Evolutionary conservation across 768 basidiomycete genomes (phyloP), one percentile per base, ranked within the genome.

Genomic region (Naganishia friedmannii): DNA sequence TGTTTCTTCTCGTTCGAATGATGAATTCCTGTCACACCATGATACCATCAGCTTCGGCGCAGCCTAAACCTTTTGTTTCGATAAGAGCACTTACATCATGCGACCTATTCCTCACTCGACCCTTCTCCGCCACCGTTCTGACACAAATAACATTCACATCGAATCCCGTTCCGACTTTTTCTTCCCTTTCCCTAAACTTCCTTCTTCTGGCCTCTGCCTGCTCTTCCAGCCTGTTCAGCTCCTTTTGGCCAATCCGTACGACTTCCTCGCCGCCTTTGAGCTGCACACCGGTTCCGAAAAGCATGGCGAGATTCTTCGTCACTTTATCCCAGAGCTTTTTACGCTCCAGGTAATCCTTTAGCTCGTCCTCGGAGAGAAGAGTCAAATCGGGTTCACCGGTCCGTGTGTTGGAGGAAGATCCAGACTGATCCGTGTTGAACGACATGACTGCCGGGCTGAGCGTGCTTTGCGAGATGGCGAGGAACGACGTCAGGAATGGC

Each of bases 81-180:
- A n/a, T n/a, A 51, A 37, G 6, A 46, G 42, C 7, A 83, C 87
- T 73, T 77, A 91, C 94, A 82, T 99, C 94, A 80, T 96, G 94
- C 15, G 84, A 86, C 74, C 89, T 87, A 78, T 87, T 92, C 70
- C 96, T 84, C 73, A 99, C 86, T 48, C 92, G 86, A 9, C 92
- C 90, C 82, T 88, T 93, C 79, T 91, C 90, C 4, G 87, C 82
- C 3, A 95, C 88, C 0, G 89, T 87, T 72, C 93, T 86, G 10
- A 99, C 90, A 51, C 90, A 88, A 53, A 97, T 86, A 54, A 99
- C 86, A 79, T 99, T 98, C 74, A 99, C 89, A 66, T 93, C 90
- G 74, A 98, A 97, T 1, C 84, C 83, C 54, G 86, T 86, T 74
- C 83, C 85, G 42, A 72, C 53, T 51, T 68, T 73, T 58, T 69